A percentile compares a stretch with the other conserved stretches of the same genome.
Conservation (phyloP, 768 basidiomycete genomes). For the Suillus placidus region DNA sequence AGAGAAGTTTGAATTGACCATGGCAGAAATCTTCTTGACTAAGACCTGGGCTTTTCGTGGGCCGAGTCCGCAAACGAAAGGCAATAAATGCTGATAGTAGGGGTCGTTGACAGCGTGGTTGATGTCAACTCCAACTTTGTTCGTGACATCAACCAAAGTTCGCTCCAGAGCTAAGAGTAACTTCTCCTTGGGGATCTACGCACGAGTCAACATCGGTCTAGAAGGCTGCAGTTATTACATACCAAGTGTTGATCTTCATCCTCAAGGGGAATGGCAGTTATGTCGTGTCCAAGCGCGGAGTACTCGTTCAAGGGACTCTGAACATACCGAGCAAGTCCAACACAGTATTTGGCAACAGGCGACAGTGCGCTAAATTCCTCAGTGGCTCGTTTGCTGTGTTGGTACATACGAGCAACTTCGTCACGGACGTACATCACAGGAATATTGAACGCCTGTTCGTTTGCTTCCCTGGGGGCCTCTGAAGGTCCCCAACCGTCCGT, state of each 20-base stretch:
- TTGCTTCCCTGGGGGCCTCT: slow-evolving; percentile 27
- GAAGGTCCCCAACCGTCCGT: slow-evolving; percentile 32
- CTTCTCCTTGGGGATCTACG: slow-evolving; percentile 86
- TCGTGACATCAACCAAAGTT: slow-evolving; percentile 86
- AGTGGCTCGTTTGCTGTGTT: slow-evolving; percentile 82
- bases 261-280: slow-evolving; percentile 81
- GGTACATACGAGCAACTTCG: slow-evolving; percentile 92
- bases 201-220: slow-evolving; percentile 12
- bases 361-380: slow-evolving; percentile 83
- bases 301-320: slow-evolving; percentile 96
- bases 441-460: slow-evolving; percentile 55
- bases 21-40: slow-evolving; percentile 74
- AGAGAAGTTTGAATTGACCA: slow-evolving; percentile 51
- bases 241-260: slow-evolving; percentile 88
- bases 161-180: slow-evolving; percentile 80
- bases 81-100: slow-evolving; percentile 88
- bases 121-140: slow-evolving; percentile 94
- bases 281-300: slow-evolving; percentile 84
- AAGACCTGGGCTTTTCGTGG: slow-evolving; percentile 90
- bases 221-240: slow-evolving; percentile 23
- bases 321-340: slow-evolving; percentile 89
- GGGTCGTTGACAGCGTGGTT: slow-evolving; percentile 88
- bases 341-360: slow-evolving; percentile 83
- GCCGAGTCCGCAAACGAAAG: slow-evolving; percentile 90
- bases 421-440: slow-evolving; percentile 86